These are phyloP conservation scores for Periconia sp. DNA, from an alignment of 2,329 filamentous ascomycete species.

Conservation along the genomic window DNA sequence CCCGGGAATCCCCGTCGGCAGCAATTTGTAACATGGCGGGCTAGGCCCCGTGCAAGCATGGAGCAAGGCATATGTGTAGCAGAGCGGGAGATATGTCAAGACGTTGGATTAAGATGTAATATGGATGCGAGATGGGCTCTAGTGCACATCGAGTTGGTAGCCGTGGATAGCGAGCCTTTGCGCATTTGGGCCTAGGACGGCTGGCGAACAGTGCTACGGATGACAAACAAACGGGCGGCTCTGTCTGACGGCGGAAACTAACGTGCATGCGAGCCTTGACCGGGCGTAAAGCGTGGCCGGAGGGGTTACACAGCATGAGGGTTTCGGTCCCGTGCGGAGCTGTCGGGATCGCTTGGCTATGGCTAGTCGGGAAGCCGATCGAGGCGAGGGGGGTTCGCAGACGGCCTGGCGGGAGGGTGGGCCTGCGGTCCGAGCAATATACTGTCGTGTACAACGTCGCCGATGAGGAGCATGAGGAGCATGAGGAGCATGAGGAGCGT, in stretches of 20 bases:
- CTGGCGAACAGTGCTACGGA: constrained; percentile 3
- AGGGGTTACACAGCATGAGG: constrained; percentile 42
- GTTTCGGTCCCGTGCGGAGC: constrained; percentile 23
- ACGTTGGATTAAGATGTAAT: constrained; percentile 27
- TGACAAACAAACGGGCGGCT: constrained; percentile 18
- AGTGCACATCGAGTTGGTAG: no score
- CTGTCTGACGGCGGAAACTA: constrained; percentile 46
- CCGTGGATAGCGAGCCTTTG: no score
- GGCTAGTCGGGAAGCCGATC: constrained; percentile 19
- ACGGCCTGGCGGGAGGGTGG: not conserved
- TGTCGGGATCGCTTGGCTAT: constrained; percentile 23
- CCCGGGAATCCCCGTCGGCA: not conserved
- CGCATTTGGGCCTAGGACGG: constrained; percentile 10
- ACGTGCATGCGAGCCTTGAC: constrained; percentile 35
- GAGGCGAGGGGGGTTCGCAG: not conserved
- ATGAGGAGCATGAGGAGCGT: no score
- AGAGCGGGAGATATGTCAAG: not conserved
- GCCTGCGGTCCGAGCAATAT: no score
- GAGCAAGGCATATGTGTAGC: not conserved
- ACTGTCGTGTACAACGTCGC: no score
- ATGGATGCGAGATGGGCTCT: constrained; percentile 32
- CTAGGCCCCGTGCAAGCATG: no score
- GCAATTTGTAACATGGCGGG: no score
- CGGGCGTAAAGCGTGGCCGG: constrained; percentile 34
- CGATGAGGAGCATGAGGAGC: no score